Base-by-base conservation (phyloP, 2,329 filamentous ascomycete genomes). In the Hortaea werneckii region DNA sequence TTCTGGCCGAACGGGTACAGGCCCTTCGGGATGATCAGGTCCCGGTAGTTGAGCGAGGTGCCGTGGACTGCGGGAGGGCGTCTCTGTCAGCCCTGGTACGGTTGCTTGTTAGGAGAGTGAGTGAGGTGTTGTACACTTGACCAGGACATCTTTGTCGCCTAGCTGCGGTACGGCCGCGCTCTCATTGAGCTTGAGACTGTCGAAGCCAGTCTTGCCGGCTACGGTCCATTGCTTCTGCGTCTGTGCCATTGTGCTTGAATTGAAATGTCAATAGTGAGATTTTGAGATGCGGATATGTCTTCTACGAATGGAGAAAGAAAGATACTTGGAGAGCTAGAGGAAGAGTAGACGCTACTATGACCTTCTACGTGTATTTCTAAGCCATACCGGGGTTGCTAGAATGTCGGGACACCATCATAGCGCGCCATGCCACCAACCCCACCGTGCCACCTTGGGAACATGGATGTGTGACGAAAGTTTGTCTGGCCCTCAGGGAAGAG, bases 111-210 rank as follows among this genome's bases (percentile, higher is more conserved):
- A 4, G 10, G 5, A 39, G 5, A 20, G 2, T 10, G 37, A 5
- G 10, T 41, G 12, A 7, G 26, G 27, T 4, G 5, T 5, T 62
- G 44, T 58, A 71, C 70, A 71, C 64, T 82, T 83, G 54, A 89
- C 79, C 30, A 89, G 72, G 5, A 87, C 82, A 27, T 89, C 79
- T 50, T 77, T 76, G 45, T 87, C 82, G 40, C 83, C 83, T 1
- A 83, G 59, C 52, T 78, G 65, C 10, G 82, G 79, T 2, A 86
- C 58, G 1, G 72, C 57, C 0, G 66, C 71, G 35, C 67, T 64
- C 41, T 73, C 68, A 42, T 79, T 71, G 48, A 73, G 66, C 54
- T 77, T 75, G 55, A 87, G 70, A 37, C 69, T 70, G 40, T 84
- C 77, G 56, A 86, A 82, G 54, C 71, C 77, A 43, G 70, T 73